Percentiles rank a stretch among this genome's conserved stretches.
These are phyloP conservation scores for Myxozyma neotropica DNA, from an alignment of 805 yeast species.

Conservation along the genomic window DNA sequence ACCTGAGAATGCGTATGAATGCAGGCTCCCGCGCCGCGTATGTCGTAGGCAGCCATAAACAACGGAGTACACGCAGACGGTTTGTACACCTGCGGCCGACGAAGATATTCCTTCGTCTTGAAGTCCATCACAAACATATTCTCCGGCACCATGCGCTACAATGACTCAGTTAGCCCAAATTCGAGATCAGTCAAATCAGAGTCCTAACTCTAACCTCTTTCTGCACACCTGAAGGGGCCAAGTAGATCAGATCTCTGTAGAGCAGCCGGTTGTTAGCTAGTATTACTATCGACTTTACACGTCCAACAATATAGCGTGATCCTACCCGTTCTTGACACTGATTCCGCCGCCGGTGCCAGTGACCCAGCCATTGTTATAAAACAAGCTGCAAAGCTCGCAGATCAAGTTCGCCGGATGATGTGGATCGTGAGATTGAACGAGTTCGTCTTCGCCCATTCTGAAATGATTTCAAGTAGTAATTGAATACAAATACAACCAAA, in stretches of 20 bases:
- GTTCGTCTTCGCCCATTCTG: conserved; percentile 24
- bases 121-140: conserved; percentile 77
- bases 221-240: conserved; percentile 96
- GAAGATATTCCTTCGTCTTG: conserved; percentile 54
- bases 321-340: conserved; percentile 58
- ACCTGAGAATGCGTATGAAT: conserved; percentile 90
- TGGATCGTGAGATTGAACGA: conserved; percentile 50
- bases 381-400: conserved; percentile 74
- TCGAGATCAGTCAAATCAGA: neutral
- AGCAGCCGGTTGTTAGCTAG: no score
- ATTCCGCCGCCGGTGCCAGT: conserved; percentile 97
- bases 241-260: conserved; percentile 59
- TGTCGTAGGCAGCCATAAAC: conserved; percentile 68
- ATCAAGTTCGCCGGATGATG: conserved; percentile 82
- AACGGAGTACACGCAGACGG: conserved; percentile 96
- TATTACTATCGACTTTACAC: no score
- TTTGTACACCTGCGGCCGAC: conserved; percentile 67
- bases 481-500: no score
- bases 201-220: conserved; percentile 71
- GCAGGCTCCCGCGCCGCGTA: conserved; percentile 83
- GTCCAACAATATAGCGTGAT: no score
- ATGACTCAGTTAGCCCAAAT: neutral
- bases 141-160: conserved; percentile 66
- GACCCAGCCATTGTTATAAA: conserved; percentile 85
- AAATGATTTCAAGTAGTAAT: no score